These are phyloP conservation scores for Tephrocybe sp. DNA, from an alignment of 768 basidiomycete species.

Conservation along the genomic window DNA sequence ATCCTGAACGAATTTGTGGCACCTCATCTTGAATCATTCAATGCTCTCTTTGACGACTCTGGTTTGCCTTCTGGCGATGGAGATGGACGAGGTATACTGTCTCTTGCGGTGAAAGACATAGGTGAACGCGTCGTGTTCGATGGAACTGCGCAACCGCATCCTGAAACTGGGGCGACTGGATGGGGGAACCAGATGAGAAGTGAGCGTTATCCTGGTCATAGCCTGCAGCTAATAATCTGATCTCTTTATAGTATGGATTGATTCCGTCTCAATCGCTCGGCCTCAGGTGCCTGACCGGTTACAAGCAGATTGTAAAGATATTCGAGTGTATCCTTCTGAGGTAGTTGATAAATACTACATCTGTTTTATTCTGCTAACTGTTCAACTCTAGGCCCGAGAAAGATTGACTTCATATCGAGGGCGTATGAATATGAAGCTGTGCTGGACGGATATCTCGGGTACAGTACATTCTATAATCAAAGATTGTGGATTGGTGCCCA, in stretches of 20 bases:
- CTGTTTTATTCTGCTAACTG: slow-evolving; percentile 9
- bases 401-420: slow-evolving; percentile 90
- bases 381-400: slow-evolving; percentile 75
- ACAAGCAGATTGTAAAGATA: slow-evolving; percentile 72
- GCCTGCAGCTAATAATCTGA: not conserved
- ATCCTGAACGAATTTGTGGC: slow-evolving; percentile 91
- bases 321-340: slow-evolving; percentile 87
- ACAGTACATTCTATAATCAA: slow-evolving; percentile 68
- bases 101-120: slow-evolving; percentile 79
- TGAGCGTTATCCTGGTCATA: slow-evolving; percentile 40
- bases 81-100: slow-evolving; percentile 78
- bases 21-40: slow-evolving; percentile 96
- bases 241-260: slow-evolving; percentile 78
- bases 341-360: slow-evolving; percentile 36
- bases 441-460: slow-evolving; percentile 78
- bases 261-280: slow-evolving; percentile 76
- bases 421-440: slow-evolving; percentile 82
- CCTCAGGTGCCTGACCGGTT: slow-evolving; percentile 83
- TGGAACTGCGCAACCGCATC: slow-evolving; percentile 53
- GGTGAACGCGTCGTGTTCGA: slow-evolving; percentile 94
- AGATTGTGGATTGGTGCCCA: slow-evolving; percentile 91
- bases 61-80: slow-evolving; percentile 74
- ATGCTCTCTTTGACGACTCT: slow-evolving; percentile 92
- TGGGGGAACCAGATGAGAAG: slow-evolving; percentile 87
- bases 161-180: slow-evolving; percentile 51